A percentile compares a stretch with the other conserved stretches of the same genome.
phyloP scores from a whole-genome alignment of 2,329 filamentous ascomycete species.

The Pseudogymnoascus sp. region DNA sequence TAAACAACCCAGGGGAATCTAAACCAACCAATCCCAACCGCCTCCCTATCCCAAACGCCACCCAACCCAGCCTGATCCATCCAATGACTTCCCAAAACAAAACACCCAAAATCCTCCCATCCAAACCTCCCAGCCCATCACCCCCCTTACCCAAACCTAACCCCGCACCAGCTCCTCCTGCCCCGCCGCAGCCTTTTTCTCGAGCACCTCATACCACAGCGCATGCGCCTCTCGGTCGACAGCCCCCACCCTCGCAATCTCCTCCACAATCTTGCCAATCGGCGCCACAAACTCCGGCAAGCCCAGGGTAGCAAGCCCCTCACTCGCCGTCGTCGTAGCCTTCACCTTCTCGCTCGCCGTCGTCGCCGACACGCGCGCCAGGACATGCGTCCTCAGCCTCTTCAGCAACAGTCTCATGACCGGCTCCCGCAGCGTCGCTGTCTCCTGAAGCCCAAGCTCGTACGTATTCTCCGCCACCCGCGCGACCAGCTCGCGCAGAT shows the following conservation, averaged over 20 bases:
- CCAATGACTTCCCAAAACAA: neutral
- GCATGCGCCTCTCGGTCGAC: slow-evolving; percentile 65
- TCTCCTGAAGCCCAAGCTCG: slow-evolving; percentile 38
- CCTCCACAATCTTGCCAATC: slow-evolving; percentile 62
- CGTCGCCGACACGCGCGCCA: slow-evolving; percentile 55
- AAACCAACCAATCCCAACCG: neutral
- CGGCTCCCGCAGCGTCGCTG: slow-evolving; percentile 38
- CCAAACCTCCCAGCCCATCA: neutral
- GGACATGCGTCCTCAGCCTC: slow-evolving; percentile 59
- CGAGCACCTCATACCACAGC: slow-evolving; percentile 61
- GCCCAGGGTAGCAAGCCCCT: slow-evolving; percentile 62
- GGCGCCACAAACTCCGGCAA: slow-evolving; percentile 66
- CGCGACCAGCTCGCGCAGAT: slow-evolving; percentile 50
- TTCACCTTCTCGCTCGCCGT: slow-evolving; percentile 65
- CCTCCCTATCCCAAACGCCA: neutral
- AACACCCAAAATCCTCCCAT: neutral
- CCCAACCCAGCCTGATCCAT: neutral
- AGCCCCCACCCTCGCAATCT: slow-evolving; percentile 55
- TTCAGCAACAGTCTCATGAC: slow-evolving; percentile 61
- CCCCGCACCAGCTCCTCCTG: slow-evolving; percentile 51
- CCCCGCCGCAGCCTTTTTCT: slow-evolving; percentile 38
- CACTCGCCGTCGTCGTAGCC: slow-evolving; percentile 60
- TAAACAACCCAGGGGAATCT: slow-evolving; percentile 1
- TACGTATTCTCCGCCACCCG: slow-evolving; percentile 47
- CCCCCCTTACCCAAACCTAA: neutral